Conservation (phyloP, 2,329 filamentous ascomycete species). For the Sporothrix globosa region DNA sequence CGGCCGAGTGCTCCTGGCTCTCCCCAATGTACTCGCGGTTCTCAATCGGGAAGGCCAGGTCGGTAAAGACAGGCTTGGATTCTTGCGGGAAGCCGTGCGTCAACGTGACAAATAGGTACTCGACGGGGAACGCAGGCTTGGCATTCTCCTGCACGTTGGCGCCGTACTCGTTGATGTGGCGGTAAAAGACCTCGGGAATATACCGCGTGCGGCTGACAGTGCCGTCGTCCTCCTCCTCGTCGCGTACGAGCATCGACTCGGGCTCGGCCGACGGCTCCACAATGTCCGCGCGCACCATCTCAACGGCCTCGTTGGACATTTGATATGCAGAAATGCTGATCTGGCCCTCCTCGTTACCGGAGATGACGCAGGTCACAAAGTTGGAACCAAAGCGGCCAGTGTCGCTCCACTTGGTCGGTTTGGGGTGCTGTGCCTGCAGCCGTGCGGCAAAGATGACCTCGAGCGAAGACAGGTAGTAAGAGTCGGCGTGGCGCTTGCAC, state of each 20-base stretch:
- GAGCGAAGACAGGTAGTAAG: constrained; percentile 88
- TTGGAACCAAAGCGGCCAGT: constrained; percentile 92
- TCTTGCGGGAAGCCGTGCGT: constrained; percentile 93
- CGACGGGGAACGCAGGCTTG: constrained; percentile 93
- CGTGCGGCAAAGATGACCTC: constrained; percentile 89
- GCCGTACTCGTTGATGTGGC: constrained; percentile 93
- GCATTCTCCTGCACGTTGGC: constrained; percentile 96
- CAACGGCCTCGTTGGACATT: constrained; percentile 90
- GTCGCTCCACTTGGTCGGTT: constrained; percentile 95
- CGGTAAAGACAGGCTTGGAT: constrained; percentile 74
- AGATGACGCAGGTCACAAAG: constrained; percentile 94
- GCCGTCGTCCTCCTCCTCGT: constrained; percentile 82
- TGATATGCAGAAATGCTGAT: constrained; percentile 93
- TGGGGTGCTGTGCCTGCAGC: constrained; percentile 84
- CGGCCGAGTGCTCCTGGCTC: constrained; percentile 73
- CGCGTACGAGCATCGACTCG: constrained; percentile 88
- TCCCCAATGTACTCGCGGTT: constrained; percentile 87
- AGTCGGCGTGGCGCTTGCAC: constrained; percentile 95
- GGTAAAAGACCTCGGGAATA: constrained; percentile 96
- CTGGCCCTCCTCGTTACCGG: constrained; percentile 85
- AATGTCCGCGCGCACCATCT: constrained; percentile 95
- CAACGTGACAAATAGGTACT: constrained; percentile 92
- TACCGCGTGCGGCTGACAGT: constrained; percentile 74
- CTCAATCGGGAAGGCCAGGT: constrained; percentile 82
- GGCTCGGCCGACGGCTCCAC: constrained; percentile 94